Base-by-base conservation (phyloP, 768 basidiomycete genomes). In the Lactarius pseudohatsudake region DNA sequence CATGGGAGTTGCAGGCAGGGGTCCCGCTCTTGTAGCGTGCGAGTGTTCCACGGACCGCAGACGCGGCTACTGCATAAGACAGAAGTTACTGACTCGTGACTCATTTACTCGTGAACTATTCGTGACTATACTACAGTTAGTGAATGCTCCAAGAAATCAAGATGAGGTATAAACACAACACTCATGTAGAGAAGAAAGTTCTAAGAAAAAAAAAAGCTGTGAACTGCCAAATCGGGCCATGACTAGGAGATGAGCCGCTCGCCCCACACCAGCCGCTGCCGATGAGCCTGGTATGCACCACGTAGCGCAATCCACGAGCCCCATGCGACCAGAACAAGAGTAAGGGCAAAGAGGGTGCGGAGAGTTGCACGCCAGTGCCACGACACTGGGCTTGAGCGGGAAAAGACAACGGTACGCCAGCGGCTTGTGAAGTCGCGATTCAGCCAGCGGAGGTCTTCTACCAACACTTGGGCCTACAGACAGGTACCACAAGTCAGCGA, bases 191-290 rank as follows among this genome's bases (percentile, higher is more conserved):
- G 40, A 10, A 34, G 4, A 45, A 18, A 7, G 13, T 26, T 13
- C 50, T 22, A 30, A 36, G n/a, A 54, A 56, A 38, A n/a, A 18
- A 18, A 18, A n/a, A 6, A 36, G 11, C 11, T 1, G 11, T 38
- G 34, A 32, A 7, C 9, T 47, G 20, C 59, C 50, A 32, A 43
- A 26, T 40, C 34, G 38, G 9, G 26, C 1, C 3, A 4, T 4
- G 54, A 32, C 38, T 41, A 92, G 53, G 86, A 89, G 83, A 92
- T 89, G 67, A 92, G 79, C 62, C 86, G 83, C 72, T 90, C 89
- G 63, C 91, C 91, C 89, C 90, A 92, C 11, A 92, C 85, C n/a
- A 91, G 82, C 56, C 89, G 79, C 71, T 89, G 85, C 71, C 88
- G 81, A 74, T 92, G 88, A 34, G 90, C 91, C 41, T 87, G 80